These are phyloP conservation scores for Harringtonia aguacate DNA, from an alignment of 2,329 filamentous ascomycete species.

Conservation along the genomic window DNA sequence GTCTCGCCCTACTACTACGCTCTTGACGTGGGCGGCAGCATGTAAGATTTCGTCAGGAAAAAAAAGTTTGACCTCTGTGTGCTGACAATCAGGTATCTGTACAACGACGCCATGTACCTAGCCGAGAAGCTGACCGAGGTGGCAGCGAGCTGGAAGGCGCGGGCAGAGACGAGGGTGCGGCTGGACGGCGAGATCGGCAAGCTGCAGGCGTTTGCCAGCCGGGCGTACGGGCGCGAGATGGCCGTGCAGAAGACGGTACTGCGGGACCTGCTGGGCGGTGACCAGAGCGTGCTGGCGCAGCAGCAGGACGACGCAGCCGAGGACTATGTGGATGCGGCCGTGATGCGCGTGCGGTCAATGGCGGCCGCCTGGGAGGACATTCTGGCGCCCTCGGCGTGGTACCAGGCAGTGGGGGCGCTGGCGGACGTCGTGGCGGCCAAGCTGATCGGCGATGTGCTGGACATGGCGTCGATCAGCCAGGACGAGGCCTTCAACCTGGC, in stretches of 20 bases:
- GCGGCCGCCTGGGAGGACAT: constrained; percentile 47
- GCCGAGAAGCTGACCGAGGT: constrained; percentile 45
- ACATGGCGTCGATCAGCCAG: constrained; percentile 49
- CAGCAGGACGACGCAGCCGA: constrained; percentile 31
- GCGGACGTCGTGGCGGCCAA: constrained; percentile 49
- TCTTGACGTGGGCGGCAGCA: constrained; percentile 48
- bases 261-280: constrained; percentile 48
- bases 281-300: constrained; percentile 41
- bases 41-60: constrained; percentile 47
- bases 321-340: constrained; percentile 40
- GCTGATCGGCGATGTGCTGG: constrained; percentile 50
- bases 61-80: too few relatives aligned
- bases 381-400: constrained; percentile 50
- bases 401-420: constrained; percentile 50
- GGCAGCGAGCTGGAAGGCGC: constrained; percentile 37
- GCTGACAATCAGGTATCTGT: constrained; percentile 41
- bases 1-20: constrained; percentile 67
- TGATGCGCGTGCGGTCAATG: constrained; percentile 39
- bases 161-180: constrained; percentile 44
- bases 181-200: constrained; percentile 50
- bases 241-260: constrained; percentile 48
- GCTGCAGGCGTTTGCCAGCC: constrained; percentile 48
- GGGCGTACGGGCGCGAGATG: constrained; percentile 52
- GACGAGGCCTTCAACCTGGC: constrained; percentile 55
- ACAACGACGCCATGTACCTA: constrained; percentile 57